Base-by-base conservation (phyloP, 768 basidiomycete genomes). In the Pisolithus microcarpus region DNA sequence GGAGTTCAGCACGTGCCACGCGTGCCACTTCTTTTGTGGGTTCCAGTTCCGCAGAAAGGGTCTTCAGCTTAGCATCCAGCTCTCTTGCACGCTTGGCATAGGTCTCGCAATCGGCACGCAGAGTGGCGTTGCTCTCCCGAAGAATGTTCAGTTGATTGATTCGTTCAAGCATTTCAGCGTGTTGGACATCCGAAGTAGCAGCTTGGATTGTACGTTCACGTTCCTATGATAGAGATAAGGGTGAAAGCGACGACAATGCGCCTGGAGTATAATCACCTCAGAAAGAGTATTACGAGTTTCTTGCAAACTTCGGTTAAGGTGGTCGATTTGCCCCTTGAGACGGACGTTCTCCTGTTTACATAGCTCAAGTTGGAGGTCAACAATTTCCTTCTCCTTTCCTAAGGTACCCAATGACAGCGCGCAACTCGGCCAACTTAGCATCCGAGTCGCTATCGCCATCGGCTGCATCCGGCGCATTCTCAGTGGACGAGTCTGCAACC, bases 331-430 rank as follows among this genome's bases (percentile, higher is more conserved):
- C 18, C 78, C 69, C 64, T 85, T 87, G 47, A 90, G 65, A 5
- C 90, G 79, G 8, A 79, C 68, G 56, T 78, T 87, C 70, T 93
- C 90, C 58, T 82, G 80, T 61, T 79, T 81, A 73, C 83, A 78
- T 44, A 93, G 78, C 59, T 92, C 87, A 23, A 91, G 75, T 56
- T 92, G 89, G 30, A 92, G 77, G 57, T 94, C 91, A 42, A 89
- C 85, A 48, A 94, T 91, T 63, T 93, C 90, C 69, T 94, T 92
- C 74, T 93, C 91, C 61, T 86, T 90, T 38, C n/a, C 91, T 79
- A 31, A 94, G 71, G 66, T 88, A 93, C 2, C 82, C 76, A 39
- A 92, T 82, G 24, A 91, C 84, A 16, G 85, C 79, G 26, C 86
- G 84, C 19, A 91, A 68, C 56, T 91, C 88, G 0, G 84, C 73